Conservation (phyloP, 495 filamentous ascomycete species). For the Echria macrotheca region DNA sequence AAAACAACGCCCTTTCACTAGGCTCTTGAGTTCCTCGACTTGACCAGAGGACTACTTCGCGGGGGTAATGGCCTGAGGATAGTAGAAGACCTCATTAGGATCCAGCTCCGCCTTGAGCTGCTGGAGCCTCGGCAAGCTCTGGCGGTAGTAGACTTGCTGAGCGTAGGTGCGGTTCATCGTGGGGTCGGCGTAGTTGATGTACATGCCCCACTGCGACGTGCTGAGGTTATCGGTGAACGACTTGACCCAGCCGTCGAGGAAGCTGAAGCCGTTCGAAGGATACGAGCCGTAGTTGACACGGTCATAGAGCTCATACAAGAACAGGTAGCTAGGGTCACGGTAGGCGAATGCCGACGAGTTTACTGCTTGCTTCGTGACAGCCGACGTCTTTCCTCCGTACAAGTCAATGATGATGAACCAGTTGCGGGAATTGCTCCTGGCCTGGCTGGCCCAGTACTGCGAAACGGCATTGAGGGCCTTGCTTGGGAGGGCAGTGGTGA, state of each 20-base stretch:
- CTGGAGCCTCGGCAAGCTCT: slow-evolving; percentile 46
- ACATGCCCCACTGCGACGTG: slow-evolving; percentile 38
- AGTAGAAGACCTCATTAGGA: slow-evolving; percentile 56
- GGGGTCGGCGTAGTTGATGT: slow-evolving; percentile 43
- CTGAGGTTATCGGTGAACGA: slow-evolving; percentile 27
- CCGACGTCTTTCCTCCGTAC: slow-evolving; percentile 40
- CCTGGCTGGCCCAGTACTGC: slow-evolving; percentile 37
- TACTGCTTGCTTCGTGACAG: slow-evolving; percentile 29
- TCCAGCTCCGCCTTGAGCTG: slow-evolving; percentile 51
- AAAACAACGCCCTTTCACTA: too few relatives aligned
- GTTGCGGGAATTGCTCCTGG: slow-evolving; percentile 29
- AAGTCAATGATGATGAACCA: slow-evolving; percentile 44
- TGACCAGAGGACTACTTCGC: too few relatives aligned
- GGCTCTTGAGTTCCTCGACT: too few relatives aligned
- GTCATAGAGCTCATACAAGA: slow-evolving; percentile 40
- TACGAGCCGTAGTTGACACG: slow-evolving; percentile 20
- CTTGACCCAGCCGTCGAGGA: slow-evolving; percentile 38
- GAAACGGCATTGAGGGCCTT: slow-evolving; percentile 30
- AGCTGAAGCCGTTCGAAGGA: slow-evolving; percentile 29
- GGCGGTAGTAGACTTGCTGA: slow-evolving; percentile 46
- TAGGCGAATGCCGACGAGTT: slow-evolving; percentile 33
- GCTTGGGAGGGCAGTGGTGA: slow-evolving; percentile 32
- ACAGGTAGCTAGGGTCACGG: slow-evolving; percentile 28
- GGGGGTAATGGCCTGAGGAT: slow-evolving; percentile 52
- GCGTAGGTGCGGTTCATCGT: slow-evolving; percentile 32